Conservation (phyloP, 257 asterid genomes). For the Nicotiana undulata region DNA sequence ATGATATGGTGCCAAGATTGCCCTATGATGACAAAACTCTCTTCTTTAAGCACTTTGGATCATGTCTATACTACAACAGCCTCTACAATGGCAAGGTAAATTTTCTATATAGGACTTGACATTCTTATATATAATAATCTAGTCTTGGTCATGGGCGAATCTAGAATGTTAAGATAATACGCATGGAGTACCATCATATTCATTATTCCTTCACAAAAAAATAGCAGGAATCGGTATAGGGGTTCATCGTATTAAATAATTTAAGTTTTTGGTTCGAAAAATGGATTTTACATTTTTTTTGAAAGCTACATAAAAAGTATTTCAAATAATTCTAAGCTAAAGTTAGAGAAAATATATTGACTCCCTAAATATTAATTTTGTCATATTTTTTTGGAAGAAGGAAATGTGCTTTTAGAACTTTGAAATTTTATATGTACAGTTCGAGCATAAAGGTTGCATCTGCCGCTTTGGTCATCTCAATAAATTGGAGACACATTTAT, state of each 20-base stretch:
- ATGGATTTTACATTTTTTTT: not conserved
- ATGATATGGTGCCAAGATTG: slow-evolving; percentile 70
- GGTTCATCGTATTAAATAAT: not conserved
- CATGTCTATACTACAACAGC: slow-evolving; percentile 60
- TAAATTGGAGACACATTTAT: not conserved
- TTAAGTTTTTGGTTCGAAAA: not conserved
- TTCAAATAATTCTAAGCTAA: no score
- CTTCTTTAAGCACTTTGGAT: slow-evolving; percentile 72
- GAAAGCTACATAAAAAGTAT: not conserved
- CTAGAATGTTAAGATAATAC: not conserved
- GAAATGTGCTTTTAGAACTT: not conserved
- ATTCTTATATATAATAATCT: no score
- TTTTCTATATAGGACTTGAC: not conserved
- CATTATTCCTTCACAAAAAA: not conserved
- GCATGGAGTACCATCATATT: not conserved
- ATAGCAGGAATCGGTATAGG: not conserved
- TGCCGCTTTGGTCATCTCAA: not conserved
- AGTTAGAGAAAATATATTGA: not conserved
- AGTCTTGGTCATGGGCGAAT: not conserved
- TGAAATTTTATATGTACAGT: not conserved
- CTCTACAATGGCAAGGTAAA: slow-evolving; percentile 52
- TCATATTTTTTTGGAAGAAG: not conserved
- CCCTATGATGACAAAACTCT: slow-evolving; percentile 62
- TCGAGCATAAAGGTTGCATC: not conserved
- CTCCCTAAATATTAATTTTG: not conserved